Percentiles rank a stretch among this genome's conserved stretches.
These are phyloP conservation scores for Wallacemonas sp. DNA, from an alignment of 208 protist species.

Conservation along the genomic window DNA sequence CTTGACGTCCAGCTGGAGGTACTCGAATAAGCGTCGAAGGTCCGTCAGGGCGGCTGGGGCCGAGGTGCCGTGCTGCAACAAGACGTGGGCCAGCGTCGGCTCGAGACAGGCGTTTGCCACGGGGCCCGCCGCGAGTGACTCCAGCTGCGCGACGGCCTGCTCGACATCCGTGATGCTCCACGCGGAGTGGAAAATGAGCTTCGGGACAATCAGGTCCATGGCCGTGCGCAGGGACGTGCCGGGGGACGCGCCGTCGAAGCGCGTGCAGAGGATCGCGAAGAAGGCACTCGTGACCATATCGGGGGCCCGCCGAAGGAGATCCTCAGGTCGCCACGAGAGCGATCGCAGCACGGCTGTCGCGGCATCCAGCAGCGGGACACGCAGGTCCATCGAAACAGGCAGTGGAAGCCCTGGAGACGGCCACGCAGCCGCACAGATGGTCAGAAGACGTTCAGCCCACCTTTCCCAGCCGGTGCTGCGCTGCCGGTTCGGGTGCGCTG, in stretches of 20 bases:
- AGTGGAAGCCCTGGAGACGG: not conserved
- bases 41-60: conserved; percentile 14
- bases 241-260: not conserved
- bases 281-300: conserved; percentile 7
- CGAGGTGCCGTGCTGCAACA: conserved; percentile 3
- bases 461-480: not conserved
- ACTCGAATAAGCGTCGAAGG: conserved; percentile 18
- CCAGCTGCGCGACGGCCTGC: conserved; percentile 7
- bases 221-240: conserved; percentile 1
- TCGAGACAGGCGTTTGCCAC: conserved; percentile 25
- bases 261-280: not conserved
- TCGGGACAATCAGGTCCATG: conserved; percentile 9
- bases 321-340: not conserved
- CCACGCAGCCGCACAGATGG: not conserved
- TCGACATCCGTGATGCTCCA: conserved; percentile 1
- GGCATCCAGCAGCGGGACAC: not conserved
- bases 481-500: not conserved
- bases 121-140: conserved; percentile 7
- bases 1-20: conserved; percentile 13
- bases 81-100: conserved; percentile 23
- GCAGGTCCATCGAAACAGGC: not conserved
- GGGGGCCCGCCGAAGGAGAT: conserved; percentile 1
- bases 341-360: not conserved
- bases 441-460: not conserved
- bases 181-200: conserved; percentile 6